Base-by-base conservation (phyloP, 768 basidiomycete species). In the Mycena alexandri region DNA sequence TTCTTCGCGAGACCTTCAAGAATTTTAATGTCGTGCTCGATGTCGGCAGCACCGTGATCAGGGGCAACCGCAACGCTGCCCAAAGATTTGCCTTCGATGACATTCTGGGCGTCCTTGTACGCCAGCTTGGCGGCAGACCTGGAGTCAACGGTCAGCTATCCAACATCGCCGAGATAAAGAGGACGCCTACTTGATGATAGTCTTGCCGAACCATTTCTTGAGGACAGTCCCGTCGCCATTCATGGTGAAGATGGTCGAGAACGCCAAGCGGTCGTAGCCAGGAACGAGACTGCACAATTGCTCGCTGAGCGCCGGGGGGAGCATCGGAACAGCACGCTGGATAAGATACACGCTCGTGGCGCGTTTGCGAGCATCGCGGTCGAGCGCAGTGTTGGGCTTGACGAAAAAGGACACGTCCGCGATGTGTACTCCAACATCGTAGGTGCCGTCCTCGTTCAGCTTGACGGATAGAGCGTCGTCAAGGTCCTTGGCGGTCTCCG, bases 341-440 rank as follows among this genome's bases (percentile, higher is more conserved):
- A 99, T 90, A 48, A 99, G 92, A 76, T 99, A 98, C 52, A 99
- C 98, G 73, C 93, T 96, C 2, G 96, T 98, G 29, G 96, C 98
- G 65, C 96, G 87, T 80, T 99, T 99, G 71, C 96, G 90, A 44
- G 98, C 98, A 80, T 99, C 98, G 24, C 98, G 94, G 75, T 99
- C 98, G 73, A 99, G 83, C n/a, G 98, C 93, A 13, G 96, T 98
- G 77, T 95, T 96, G 24, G 94, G 92, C 79, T 94, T 94, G 73
- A 94, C 91, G 79, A 99, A 98, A 83, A 92, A 92, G 2, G 96
- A 95, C 8, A 98, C 97, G 78, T 99, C 98, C 13, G 96, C 93
- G 69, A 99, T 89, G 75, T 99, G 97, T n/a, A 99, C 88, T 60
- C 95, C 95, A 53, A 99, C 88, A 46, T 96, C 93, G 75, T 89